Conservation (phyloP, 306 rosid species). For the Cajanus cajan region DNA sequence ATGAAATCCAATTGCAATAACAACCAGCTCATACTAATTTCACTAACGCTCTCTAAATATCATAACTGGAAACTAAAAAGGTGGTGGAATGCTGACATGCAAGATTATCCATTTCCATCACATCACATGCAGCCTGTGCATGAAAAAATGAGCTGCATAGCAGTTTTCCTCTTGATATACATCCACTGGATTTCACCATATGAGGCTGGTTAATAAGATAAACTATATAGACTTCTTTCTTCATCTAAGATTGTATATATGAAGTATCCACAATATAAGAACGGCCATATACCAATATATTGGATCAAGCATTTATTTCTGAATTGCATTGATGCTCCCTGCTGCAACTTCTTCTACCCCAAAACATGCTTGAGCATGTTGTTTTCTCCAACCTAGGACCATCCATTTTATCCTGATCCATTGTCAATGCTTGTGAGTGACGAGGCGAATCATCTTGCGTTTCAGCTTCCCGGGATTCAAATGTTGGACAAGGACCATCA, state of each 20-base stretch:
- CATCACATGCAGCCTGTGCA: conserved; percentile 41
- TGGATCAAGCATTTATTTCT: conserved; percentile 75
- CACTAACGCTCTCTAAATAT: conserved; percentile 31
- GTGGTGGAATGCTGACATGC: conserved; percentile 4
- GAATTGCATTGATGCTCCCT: conserved; percentile 96
- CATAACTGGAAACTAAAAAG: conserved; percentile 22
- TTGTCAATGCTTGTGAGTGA: conserved; percentile 46
- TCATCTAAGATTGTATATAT: conserved; percentile 22
- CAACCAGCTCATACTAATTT: conserved; percentile 31
- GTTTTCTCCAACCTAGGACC: conserved; percentile 71
- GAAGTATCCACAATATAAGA: conserved; percentile 27
- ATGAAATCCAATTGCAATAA: conserved; percentile 41
- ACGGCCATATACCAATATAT: conserved; percentile 17
- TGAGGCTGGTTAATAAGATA: conserved; percentile 23
- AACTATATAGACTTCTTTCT: neutral
- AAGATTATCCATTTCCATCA: conserved; percentile 33
- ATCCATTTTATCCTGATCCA: conserved; percentile 67
- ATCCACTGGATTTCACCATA: neutral
- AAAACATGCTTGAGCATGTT: conserved; percentile 85
- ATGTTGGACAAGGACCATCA: conserved; percentile 79
- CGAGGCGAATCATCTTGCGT: conserved; percentile 52
- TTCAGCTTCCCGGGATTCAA: conserved; percentile 63
- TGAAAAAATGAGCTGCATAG: conserved; percentile 37
- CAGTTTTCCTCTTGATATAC: neutral
- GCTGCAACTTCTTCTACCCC: conserved; percentile 98